Evolutionary conservation across 202 grass and related monocot genomes (phyloP), one percentile per base, ranked within the genome.

Genomic region (Carex sylvatica): DNA sequence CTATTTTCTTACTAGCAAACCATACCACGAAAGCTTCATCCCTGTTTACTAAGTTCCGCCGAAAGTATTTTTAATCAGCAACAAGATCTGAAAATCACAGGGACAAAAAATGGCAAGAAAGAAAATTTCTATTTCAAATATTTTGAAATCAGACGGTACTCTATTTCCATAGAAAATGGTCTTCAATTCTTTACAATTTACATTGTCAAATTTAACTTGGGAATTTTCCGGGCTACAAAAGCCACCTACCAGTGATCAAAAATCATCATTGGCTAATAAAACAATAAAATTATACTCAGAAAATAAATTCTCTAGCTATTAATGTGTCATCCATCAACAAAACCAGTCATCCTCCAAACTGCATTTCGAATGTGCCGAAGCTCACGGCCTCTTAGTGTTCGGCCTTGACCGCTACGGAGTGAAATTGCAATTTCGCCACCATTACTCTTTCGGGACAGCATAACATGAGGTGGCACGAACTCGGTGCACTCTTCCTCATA

Each of bases 341-440:
- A 94, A 60, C 94, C 94, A 56, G 94, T 97, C 94, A 97, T 97
- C 51, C 88, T 88, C 31, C 94, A 89, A 70, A 97, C 85, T 76
- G 92, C 81, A 22, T 97, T 89, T 59, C 94, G 89, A 19, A 87
- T 66, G 33, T 86, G 88, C 4, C 83, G 47, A 22, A 97, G 92
- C 74, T 97, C 92, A 4, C 94, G 87, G 51, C 94, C 94, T 89
- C 92, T 97, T 73, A 97, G 90, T 58, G 94, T 92, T 75, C 94
- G 84, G 5, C 94, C 92, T 42, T 94, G 89, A 46, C 94, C 88
- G 31, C 78, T 86, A 72, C 90, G 90, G 62, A 97, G 64, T 36
- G 88, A 94, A 60, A 78, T 71, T 0, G 63, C 83, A 54, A 72
- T 53, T 46, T 38, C 56, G 0, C 78, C 70, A 4, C 2, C 53